Percentiles rank a stretch among this genome's conserved stretches.
These are phyloP conservation scores for Achlya hypogyna DNA, from an alignment of 352 stramenopile genomes.

Conservation along the genomic window DNA sequence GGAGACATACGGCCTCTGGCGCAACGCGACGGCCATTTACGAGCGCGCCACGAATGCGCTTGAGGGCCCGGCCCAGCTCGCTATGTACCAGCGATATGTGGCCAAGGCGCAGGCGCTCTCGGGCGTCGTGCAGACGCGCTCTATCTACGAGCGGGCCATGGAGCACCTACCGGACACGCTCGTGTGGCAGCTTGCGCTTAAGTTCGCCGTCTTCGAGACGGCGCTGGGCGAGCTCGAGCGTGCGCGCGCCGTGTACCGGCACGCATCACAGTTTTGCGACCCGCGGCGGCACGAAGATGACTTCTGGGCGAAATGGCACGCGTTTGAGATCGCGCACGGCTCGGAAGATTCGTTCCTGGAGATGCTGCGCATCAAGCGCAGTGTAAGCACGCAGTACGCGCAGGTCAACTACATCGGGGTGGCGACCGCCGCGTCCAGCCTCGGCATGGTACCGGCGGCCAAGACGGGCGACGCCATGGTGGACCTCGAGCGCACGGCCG, in stretches of 20 bases:
- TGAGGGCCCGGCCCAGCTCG: conserved; percentile 83
- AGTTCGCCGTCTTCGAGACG: conserved; percentile 95
- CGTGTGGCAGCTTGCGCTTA: conserved; percentile 88
- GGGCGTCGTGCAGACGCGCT: conserved; percentile 91
- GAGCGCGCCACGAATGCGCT: conserved; percentile 87
- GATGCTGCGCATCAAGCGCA: conserved; percentile 97
- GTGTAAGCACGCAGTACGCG: conserved; percentile 93
- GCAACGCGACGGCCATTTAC: conserved; percentile 94
- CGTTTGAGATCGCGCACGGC: conserved; percentile 94
- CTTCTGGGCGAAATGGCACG: conserved; percentile 96
- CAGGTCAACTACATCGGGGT: conserved; percentile 96
- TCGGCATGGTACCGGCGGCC: conserved; percentile 45
- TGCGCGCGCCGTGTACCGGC: conserved; percentile 90
- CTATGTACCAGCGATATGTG: conserved; percentile 92
- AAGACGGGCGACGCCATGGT: conserved; percentile 78
- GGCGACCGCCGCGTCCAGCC: conserved; percentile 55
- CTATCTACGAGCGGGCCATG: conserved; percentile 96
- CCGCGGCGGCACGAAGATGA: conserved; percentile 85
- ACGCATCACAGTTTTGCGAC: conserved; percentile 97
- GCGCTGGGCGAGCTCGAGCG: conserved; percentile 96
- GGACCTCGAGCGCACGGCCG: conserved; percentile 63
- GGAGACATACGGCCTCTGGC: conserved; percentile 93
- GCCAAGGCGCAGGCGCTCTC: conserved; percentile 94
- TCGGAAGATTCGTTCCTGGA: conserved; percentile 98
- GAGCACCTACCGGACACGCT: conserved; percentile 87